Percentiles rank a stretch among this genome's conserved stretches.
phyloP scores from a whole-genome alignment of 768 basidiomycete species.

The Hericium rajendrae region DNA sequence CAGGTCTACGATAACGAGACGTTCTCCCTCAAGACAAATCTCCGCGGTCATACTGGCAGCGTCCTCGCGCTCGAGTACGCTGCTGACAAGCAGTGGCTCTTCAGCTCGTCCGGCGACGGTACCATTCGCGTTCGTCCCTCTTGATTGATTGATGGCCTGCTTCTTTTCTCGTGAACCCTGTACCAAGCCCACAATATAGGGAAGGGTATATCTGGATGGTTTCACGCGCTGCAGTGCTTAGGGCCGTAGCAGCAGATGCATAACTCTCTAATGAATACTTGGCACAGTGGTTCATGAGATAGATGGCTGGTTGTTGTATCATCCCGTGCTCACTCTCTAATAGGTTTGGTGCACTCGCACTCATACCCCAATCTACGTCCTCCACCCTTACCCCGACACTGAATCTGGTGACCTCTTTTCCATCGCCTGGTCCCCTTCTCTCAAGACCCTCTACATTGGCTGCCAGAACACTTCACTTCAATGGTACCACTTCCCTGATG shows the following conservation, averaged over 20 bases:
- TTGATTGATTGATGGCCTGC: background rate
- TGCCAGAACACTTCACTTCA: constrained; percentile 92
- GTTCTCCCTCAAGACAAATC: constrained; percentile 55
- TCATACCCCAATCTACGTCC: constrained; percentile 56
- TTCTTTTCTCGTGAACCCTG: background rate
- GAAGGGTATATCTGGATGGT: no score
- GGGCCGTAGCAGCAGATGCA: no score
- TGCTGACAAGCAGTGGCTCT: constrained; percentile 70
- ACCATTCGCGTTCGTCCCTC: constrained; percentile 60
- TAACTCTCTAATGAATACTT: background rate
- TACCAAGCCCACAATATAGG: background rate
- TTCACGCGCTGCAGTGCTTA: no score
- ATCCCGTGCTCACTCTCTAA: background rate
- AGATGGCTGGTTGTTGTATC: background rate
- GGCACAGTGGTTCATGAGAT: background rate
- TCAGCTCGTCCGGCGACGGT: constrained; percentile 88
- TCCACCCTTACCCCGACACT: constrained; percentile 71
- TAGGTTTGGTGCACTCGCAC: constrained; percentile 79
- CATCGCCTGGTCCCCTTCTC: constrained; percentile 60
- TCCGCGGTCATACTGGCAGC: constrained; percentile 78
- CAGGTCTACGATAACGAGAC: constrained; percentile 83
- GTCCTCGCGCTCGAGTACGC: constrained; percentile 75
- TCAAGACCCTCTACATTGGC: constrained; percentile 73
- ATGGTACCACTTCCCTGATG: constrained; percentile 58
- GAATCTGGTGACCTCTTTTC: constrained; percentile 86